A percentile compares a stretch with the other conserved stretches of the same genome.
These are phyloP conservation scores for Aspergillus sp. DNA, from an alignment of 2,329 filamentous ascomycete genomes.

Conservation along the genomic window DNA sequence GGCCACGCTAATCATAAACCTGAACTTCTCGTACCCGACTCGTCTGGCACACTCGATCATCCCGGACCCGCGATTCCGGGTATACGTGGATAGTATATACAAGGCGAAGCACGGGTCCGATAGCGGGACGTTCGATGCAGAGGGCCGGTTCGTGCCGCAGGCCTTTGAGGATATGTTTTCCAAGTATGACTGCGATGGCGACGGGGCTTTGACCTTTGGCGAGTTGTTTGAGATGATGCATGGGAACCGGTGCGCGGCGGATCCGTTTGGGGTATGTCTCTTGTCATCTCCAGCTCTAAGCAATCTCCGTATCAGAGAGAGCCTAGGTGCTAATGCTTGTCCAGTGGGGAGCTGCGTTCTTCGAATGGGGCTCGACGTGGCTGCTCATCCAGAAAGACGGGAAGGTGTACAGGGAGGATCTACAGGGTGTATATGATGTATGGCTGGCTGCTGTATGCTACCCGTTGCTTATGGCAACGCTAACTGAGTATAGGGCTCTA, in stretches of 20 bases:
- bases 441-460: slow-evolving; percentile 19
- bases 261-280: slow-evolving; percentile 41
- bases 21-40: slow-evolving; percentile 49
- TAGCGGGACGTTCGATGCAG: slow-evolving; percentile 44
- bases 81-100: slow-evolving; percentile 42
- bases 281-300: not conserved
- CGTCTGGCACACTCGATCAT: slow-evolving; percentile 34
- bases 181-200: slow-evolving; percentile 43
- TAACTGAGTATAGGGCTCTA: slow-evolving; percentile 4
- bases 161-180: slow-evolving; percentile 50
- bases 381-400: slow-evolving; percentile 31
- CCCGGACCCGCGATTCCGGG: slow-evolving; percentile 39
- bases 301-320: too few species aligned
- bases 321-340: not conserved
- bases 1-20: slow-evolving; percentile 40
- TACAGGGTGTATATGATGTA: slow-evolving; percentile 36
- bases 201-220: slow-evolving; percentile 40
- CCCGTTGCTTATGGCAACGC: not conserved
- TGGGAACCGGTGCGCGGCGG: slow-evolving; percentile 43
- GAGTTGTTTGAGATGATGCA: slow-evolving; percentile 41
- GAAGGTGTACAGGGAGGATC: slow-evolving; percentile 29
- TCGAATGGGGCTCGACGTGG: slow-evolving; percentile 43
- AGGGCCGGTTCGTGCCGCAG: slow-evolving; percentile 48
- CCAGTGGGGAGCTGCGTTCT: slow-evolving; percentile 42
- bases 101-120: slow-evolving; percentile 40